A percentile compares a stretch with the other conserved stretches of the same genome.
These are phyloP conservation scores for Globisporangium canariense DNA, from an alignment of 352 stramenopile species.

Conservation along the genomic window DNA sequence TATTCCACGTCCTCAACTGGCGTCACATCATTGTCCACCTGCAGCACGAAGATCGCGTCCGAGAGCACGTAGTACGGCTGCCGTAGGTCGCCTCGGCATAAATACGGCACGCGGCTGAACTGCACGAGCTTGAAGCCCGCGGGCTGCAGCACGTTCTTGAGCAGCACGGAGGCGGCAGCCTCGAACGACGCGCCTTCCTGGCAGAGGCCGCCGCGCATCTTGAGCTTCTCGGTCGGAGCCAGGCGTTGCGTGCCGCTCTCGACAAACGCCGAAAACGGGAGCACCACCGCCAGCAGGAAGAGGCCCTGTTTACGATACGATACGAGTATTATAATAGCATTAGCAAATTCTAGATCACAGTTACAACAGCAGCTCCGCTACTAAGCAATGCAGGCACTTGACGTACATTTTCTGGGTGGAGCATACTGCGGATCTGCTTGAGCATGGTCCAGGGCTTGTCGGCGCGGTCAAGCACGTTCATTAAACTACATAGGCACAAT, in stretches of 20 bases:
- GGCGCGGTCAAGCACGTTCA: slow-evolving; percentile 81
- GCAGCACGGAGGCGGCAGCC: slow-evolving; percentile 47
- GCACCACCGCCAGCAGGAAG: slow-evolving; percentile 74
- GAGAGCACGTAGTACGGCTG: slow-evolving; percentile 83
- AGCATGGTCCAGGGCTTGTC: slow-evolving; percentile 83
- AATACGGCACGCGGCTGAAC: slow-evolving; percentile 82
- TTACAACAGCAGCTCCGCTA: too few species aligned
- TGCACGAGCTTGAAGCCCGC: slow-evolving; percentile 74
- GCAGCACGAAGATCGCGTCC: slow-evolving; percentile 81
- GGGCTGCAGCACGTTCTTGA: slow-evolving; percentile 63
- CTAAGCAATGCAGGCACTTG: too few species aligned
- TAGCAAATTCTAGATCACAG: too few species aligned
- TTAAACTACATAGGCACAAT: slow-evolving; percentile 33
- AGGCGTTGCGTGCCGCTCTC: slow-evolving; percentile 71
- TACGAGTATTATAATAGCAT: neutral
- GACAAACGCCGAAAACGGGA: slow-evolving; percentile 81
- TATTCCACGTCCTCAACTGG: neutral
- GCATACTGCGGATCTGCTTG: slow-evolving; percentile 64
- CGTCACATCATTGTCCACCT: slow-evolving; percentile 35
- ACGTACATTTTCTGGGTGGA: slow-evolving; percentile 58
- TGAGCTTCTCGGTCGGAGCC: slow-evolving; percentile 53
- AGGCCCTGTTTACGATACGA: slow-evolving; percentile 35
- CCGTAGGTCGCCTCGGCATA: slow-evolving; percentile 73
- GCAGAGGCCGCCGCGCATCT: slow-evolving; percentile 66
- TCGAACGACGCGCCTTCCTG: slow-evolving; percentile 66